Evolutionary conservation across 257 asterid genomes (phyloP).

Genomic region (Verbena officinalis): DNA sequence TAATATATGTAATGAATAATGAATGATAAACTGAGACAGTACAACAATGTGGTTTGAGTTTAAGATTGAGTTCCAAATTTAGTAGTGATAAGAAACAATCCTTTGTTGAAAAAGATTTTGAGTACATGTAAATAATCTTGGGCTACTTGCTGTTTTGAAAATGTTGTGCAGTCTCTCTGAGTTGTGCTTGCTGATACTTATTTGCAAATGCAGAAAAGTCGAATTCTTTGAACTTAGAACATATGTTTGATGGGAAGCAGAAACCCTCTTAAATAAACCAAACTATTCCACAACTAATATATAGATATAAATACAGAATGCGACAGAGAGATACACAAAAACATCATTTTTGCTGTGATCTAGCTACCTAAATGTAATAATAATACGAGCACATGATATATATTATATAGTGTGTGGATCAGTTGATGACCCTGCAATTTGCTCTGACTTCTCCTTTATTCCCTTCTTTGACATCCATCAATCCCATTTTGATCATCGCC

Average conservation of each 20-base stretch:
- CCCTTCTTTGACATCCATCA: slow-evolving; percentile 71
- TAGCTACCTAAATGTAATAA: not conserved
- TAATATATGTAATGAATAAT: slow-evolving; percentile 21
- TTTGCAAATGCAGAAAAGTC: not conserved
- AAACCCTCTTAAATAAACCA: not conserved
- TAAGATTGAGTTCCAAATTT: slow-evolving; percentile 7
- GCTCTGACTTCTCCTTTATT: slow-evolving; percentile 66
- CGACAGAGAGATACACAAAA: not conserved
- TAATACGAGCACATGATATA: not conserved
- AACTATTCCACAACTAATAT: not conserved
- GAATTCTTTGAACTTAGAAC: not conserved
- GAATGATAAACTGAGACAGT: not conserved
- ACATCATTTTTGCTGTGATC: not conserved
- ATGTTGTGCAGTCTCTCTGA: slow-evolving; percentile 14
- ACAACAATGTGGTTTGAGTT: not conserved
- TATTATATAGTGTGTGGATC: not conserved
- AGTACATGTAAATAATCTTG: slow-evolving; percentile 4
- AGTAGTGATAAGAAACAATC: not conserved
- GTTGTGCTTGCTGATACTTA: too few relatives aligned
- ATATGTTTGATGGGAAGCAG: not conserved
- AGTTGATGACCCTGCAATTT: slow-evolving; percentile 56
- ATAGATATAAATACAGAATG: not conserved
- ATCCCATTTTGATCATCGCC: slow-evolving; percentile 83
- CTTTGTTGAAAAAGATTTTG: not conserved
- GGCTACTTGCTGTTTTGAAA: slow-evolving; percentile 10